These are phyloP conservation scores for Acanthamoeba sp. DNA, from an alignment of 208 protist species.

Conservation along the genomic window DNA sequence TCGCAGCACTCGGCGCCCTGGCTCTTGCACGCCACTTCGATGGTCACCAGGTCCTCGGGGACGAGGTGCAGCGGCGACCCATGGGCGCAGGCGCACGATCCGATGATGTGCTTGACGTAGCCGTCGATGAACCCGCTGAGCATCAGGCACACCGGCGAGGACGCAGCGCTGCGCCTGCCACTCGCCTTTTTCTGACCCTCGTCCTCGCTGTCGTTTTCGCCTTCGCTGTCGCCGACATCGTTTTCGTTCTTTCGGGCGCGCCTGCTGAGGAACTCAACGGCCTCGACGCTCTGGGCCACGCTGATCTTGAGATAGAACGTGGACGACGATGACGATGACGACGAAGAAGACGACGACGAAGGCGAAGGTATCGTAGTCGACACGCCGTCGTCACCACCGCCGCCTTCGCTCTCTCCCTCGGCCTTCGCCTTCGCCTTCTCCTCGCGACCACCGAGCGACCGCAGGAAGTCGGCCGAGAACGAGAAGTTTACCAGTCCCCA, in stretches of 20 bases:
- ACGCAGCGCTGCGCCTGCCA: not conserved
- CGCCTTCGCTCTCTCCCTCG: not conserved
- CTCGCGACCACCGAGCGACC: not conserved
- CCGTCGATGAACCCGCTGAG: slow-evolving; percentile 28
- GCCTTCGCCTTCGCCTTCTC: not conserved
- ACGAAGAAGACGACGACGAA: not conserved
- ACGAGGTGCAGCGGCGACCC: not conserved
- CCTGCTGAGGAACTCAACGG: not conserved
- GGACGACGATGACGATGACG: not conserved
- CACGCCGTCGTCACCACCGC: not conserved
- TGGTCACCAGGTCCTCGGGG: not conserved
- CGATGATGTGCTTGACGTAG: not conserved
- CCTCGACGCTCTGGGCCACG: slow-evolving; percentile 29
- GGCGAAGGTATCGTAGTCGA: not conserved
- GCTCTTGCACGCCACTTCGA: slow-evolving; percentile 9
- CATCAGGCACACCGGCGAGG: not conserved
- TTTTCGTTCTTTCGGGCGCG: not conserved
- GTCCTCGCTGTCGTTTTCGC: not conserved
- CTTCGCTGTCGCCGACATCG: not conserved
- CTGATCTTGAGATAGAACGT: not conserved
- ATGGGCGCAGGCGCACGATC: not conserved
- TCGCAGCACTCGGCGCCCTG: slow-evolving; percentile 29
- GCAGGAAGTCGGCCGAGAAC: slow-evolving; percentile 2
- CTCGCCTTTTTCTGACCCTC: not conserved
- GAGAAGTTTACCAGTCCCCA: slow-evolving; percentile 16